A percentile compares a stretch with the other conserved stretches of the same genome.
Conservation (phyloP, 371 early-diverging fungal genomes). For the Pancytospora epiphaga region DNA sequence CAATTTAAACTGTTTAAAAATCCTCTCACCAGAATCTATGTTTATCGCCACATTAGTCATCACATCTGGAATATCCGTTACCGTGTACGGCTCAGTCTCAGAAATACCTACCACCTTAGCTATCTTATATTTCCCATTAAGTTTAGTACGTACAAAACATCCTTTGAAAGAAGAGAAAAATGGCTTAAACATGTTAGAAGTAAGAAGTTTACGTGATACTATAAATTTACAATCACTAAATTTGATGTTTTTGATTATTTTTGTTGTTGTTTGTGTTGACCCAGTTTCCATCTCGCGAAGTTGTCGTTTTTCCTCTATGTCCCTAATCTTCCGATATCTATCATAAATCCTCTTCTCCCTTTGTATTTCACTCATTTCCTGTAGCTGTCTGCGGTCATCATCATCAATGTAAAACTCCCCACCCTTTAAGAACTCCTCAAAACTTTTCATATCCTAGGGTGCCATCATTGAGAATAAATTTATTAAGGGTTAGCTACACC, state of each 20-base stretch:
- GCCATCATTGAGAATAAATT: too few species aligned
- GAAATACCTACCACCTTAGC: slow-evolving; percentile 40
- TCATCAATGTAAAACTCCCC: not conserved
- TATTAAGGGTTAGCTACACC: too few species aligned
- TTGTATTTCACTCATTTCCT: slow-evolving; percentile 43
- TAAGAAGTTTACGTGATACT: slow-evolving; percentile 42
- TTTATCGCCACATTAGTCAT: slow-evolving; percentile 29
- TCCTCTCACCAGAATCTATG: slow-evolving; percentile 29
- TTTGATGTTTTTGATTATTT: not conserved
- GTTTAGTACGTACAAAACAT: slow-evolving; percentile 44
- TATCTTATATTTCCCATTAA: slow-evolving; percentile 39
- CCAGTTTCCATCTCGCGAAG: slow-evolving; percentile 20
- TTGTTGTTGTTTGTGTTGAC: slow-evolving; percentile 3
- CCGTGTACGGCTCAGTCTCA: slow-evolving; percentile 39
- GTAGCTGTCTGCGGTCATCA: slow-evolving; percentile 41
- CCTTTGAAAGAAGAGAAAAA: slow-evolving; percentile 33
- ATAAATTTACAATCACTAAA: slow-evolving; percentile 29
- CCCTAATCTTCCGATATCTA: slow-evolving; percentile 34
- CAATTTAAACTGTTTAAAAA: slow-evolving; percentile 33
- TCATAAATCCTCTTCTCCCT: slow-evolving; percentile 54
- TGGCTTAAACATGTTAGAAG: slow-evolving; percentile 41
- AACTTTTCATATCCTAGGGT: not conserved
- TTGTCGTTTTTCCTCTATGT: slow-evolving; percentile 47
- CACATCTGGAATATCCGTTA: not conserved
- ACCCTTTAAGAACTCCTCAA: not conserved